Percentiles rank a stretch among this genome's conserved stretches.
These are phyloP conservation scores for Taphrina flavorubra DNA, from an alignment of 1,139 yeast genomes.

Conservation along the genomic window DNA sequence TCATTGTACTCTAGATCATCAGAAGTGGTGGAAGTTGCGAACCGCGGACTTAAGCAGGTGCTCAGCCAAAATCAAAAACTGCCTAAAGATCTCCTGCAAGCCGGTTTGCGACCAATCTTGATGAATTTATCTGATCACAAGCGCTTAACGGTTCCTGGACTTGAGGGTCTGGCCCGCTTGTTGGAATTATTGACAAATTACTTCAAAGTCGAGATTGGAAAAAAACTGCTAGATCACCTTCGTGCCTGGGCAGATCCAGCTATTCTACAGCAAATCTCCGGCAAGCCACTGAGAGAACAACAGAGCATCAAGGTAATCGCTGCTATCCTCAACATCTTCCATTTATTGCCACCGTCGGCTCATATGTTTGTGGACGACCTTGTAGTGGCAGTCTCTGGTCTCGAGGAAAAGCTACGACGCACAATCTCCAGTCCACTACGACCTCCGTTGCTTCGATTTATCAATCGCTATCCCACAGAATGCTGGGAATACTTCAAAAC, in stretches of 20 bases:
- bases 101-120: constrained; percentile 91
- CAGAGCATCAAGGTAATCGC: constrained; percentile 84
- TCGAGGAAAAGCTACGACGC: constrained; percentile 84
- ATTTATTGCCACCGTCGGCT: constrained; percentile 88
- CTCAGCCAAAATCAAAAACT: constrained; percentile 83
- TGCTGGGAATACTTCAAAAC: constrained; percentile 72
- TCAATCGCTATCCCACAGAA: constrained; percentile 81
- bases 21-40: constrained; percentile 91
- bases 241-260: constrained; percentile 96
- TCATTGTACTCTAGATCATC: constrained; percentile 85
- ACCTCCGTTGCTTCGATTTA: constrained; percentile 83
- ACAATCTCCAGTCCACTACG: constrained; percentile 89
- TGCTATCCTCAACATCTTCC: constrained; percentile 90
- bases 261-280: constrained; percentile 70
- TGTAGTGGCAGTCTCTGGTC: constrained; percentile 70
- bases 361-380: constrained; percentile 89
- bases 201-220: constrained; percentile 95
- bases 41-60: constrained; percentile 81
- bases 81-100: constrained; percentile 90
- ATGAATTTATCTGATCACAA: constrained; percentile 94
- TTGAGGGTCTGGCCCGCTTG: constrained; percentile 87
- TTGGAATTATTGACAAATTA: constrained; percentile 86
- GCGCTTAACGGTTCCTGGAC: constrained; percentile 82
- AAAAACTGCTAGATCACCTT: constrained; percentile 87
- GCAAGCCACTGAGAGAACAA: constrained; percentile 76